These are phyloP conservation scores for Piper longum DNA, from an alignment of 164 flowering plant species.

Conservation along the genomic window DNA sequence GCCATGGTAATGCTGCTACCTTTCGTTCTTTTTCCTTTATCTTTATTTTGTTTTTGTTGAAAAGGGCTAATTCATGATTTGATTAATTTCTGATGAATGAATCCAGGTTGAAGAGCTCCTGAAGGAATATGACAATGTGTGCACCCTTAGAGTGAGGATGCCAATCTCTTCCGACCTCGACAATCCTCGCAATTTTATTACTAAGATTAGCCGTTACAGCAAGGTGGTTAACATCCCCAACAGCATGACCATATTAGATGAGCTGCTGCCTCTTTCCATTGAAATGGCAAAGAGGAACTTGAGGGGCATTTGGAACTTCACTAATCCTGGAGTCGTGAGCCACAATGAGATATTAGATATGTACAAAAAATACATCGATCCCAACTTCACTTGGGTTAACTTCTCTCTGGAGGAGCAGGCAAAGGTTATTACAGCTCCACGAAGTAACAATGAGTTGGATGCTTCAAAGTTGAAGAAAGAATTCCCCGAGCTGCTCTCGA, in stretches of 20 bases:
- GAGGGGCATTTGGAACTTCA: slow-evolving; percentile 16
- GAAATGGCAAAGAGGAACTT: slow-evolving; percentile 68
- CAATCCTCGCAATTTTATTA: slow-evolving; percentile 16
- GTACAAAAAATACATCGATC: slow-evolving; percentile 25
- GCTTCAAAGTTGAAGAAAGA: slow-evolving; percentile 52
- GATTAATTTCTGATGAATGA: neutral
- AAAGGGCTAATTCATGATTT: neutral
- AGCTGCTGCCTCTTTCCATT: slow-evolving; percentile 54
- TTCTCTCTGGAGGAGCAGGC: slow-evolving; percentile 69
- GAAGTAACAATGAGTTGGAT: slow-evolving; percentile 73
- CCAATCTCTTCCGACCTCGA: slow-evolving; percentile 16
- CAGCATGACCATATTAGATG: slow-evolving; percentile 68
- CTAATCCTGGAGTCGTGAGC: slow-evolving; percentile 18
- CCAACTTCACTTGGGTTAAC: slow-evolving; percentile 37
- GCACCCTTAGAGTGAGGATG: slow-evolving; percentile 17
- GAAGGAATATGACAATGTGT: slow-evolving; percentile 17
- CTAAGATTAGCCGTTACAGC: slow-evolving; percentile 15
- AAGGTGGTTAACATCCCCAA: slow-evolving; percentile 26
- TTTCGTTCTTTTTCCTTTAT: neutral
- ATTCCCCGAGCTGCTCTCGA: slow-evolving; percentile 54
- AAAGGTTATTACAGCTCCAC: slow-evolving; percentile 51
- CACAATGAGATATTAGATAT: slow-evolving; percentile 19
- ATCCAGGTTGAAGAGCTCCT: slow-evolving; percentile 30
- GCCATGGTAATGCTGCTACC: slow-evolving; percentile 16
- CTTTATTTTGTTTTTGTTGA: neutral